Base-by-base conservation (phyloP, 2,329 filamentous ascomycete genomes). In the Paraphaeosphaeria sporulosa region DNA sequence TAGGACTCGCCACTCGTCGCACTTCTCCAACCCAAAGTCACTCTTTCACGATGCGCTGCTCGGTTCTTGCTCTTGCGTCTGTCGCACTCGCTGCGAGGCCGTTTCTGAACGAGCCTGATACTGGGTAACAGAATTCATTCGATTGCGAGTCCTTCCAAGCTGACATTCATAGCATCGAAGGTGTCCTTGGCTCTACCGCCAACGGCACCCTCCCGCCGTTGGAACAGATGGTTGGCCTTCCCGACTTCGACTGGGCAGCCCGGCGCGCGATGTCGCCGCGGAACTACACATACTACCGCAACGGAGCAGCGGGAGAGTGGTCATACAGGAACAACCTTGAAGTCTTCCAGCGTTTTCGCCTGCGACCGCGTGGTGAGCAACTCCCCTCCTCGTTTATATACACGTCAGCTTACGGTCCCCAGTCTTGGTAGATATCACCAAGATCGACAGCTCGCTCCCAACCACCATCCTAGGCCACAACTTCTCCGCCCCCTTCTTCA, bases 251-350 rank as follows among this genome's bases (percentile, higher is more conserved):
- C 43, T 85, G 78, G 72, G 82, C 82, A 3, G 84, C 84, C 23
- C 76, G 83, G 57, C 79, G 80, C 54, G 80, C 81, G 64, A 78
- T 86, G 66, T 80, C 38, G 17, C 38, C 38, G n/a, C 2, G 19
- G 17, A 40, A 40, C 17, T 86, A 84, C 73, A 84, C 84, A n/a
- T 86, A 85, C 73, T 86, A 86, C 74, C 82, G 83, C 60, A 85
- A 84, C 64, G 84, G 84, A 21, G 84, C 84, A 4, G 84, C 79
- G 3, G 85, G 84, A 60, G 85, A 86, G 73, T 86, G 81, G 80
- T 76, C 79, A 1, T 86, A 86, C 73, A 79, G 84, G 51, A 85
- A 86, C 72, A 87, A 87, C 73, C 78, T 86, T 6, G 85, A 87
- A 72, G 79, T 82, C 30, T 87, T 80, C 72, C 75, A 79, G 61